Evolutionary conservation across 2,329 filamentous ascomycete species (phyloP), one percentile per base, ranked within the genome.

Genomic region (Neoascochyta sp.): DNA sequence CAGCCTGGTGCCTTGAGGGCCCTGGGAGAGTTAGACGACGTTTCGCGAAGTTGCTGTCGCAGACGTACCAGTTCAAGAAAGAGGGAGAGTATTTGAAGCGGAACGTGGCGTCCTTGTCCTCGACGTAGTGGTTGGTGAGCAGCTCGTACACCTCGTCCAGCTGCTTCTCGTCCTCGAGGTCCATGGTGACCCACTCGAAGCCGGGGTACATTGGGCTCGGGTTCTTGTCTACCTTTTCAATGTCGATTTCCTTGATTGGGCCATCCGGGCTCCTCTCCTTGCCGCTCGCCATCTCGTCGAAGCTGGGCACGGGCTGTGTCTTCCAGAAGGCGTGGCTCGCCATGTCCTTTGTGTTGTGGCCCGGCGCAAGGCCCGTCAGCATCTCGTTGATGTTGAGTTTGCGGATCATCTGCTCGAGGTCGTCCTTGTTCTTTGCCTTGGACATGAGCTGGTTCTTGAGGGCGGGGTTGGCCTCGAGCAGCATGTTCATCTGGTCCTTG

Each of bases 311-410:
- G 1, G 92, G 92, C 64, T 98, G 92, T 25, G 92, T 98, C 63
- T 87, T 81, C 92, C 92, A 98, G 70, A 98, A 98, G 67, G 94
- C 95, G 74, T 96, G 95, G 36, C 82, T 86, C 5, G 83, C 88
- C 87, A 95, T 95, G 58, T 95, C 89, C 70, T 95, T 95, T 50
- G 80, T 81, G 55, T 94, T 94, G 33, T 84, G 85, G 40, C 78
- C 80, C 6, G 86, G 72, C 10, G 88, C 83, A 52, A 86, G 64
- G 0, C 83, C 82, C 1, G 83, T 85, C 74, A 86, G 77, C 55
- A 86, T 77, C 42, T 86, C 81, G 56, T 80, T 75, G 32, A 86
- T 67, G 43, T 73, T 81, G 57, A 86, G 69, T 48, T 75, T 75
- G 24, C 76, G 76, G 43, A 80, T 55, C 43, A 72, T 54, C 25